Evolutionary conservation across 2,329 filamentous ascomycete species (phyloP).

Genomic region (Colletotrichum costaricense): DNA sequence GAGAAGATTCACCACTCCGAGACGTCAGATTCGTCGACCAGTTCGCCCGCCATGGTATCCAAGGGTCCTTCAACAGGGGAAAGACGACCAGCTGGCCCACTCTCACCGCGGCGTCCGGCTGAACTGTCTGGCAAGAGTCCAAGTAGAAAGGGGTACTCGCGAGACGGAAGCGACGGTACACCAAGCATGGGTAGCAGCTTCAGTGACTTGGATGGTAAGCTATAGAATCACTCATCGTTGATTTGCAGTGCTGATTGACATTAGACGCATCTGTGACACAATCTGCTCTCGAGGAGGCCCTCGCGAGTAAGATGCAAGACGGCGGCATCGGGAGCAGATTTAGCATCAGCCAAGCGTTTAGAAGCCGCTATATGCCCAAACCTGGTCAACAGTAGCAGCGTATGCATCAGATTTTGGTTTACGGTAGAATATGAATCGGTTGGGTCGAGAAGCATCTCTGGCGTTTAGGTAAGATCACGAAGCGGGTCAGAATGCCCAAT

Average conservation of each 20-base stretch:
- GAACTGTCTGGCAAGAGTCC: conserved; percentile 69
- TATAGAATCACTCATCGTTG: conserved; percentile 5
- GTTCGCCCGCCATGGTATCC: conserved; percentile 58
- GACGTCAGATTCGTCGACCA: conserved; percentile 72
- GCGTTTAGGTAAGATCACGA: conserved; percentile 35
- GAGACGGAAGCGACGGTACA: conserved; percentile 77
- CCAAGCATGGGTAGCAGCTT: conserved; percentile 89
- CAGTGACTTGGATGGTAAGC: conserved; percentile 81
- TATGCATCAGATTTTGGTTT: not conserved
- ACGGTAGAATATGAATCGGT: conserved; percentile 13
- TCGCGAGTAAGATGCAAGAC: conserved; percentile 78
- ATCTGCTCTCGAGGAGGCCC: conserved; percentile 81
- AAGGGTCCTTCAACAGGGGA: conserved; percentile 45
- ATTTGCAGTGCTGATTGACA: not conserved
- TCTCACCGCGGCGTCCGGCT: conserved; percentile 69
- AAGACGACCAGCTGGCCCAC: conserved; percentile 53
- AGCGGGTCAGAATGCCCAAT: conserved; percentile 17
- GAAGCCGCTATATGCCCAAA: conserved; percentile 67
- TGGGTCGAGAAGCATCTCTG: conserved; percentile 21
- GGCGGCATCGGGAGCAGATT: conserved; percentile 70
- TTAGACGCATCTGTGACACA: conserved; percentile 83
- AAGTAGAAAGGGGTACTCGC: conserved; percentile 60
- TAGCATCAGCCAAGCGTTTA: conserved; percentile 75
- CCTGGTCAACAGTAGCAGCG: conserved; percentile 31
- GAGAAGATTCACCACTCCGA: conserved; percentile 59